Evolutionary conservation across 1,139 yeast species (phyloP).

Genomic region (Suhomyces ambrosiae): DNA sequence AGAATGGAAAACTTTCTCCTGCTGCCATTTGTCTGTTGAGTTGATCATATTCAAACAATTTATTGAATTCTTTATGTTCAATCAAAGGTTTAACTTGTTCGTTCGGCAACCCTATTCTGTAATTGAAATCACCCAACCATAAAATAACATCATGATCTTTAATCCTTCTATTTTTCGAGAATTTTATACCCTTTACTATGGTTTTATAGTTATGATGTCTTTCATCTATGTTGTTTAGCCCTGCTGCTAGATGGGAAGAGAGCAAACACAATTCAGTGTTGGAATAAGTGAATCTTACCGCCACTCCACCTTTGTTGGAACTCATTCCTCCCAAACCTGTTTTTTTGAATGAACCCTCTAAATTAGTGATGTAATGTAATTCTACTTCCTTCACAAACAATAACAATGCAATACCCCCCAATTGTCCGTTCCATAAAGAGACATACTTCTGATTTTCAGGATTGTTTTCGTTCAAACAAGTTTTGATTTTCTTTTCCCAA

Average conservation of each 20-base stretch:
- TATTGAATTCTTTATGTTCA: conserved; percentile 50
- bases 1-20: conserved; percentile 67
- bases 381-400: conserved; percentile 28
- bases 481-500: conserved; percentile 77
- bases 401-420: conserved; percentile 88
- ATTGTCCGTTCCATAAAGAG: conserved; percentile 80
- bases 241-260: conserved; percentile 88
- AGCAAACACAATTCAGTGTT: conserved; percentile 37
- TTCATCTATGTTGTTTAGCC: conserved; percentile 73
- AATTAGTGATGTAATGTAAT: conserved; percentile 56
- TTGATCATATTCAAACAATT: conserved; percentile 74
- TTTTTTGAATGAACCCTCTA: conserved; percentile 79
- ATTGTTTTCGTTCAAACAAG: conserved; percentile 50
- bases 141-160: conserved; percentile 83
- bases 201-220: conserved; percentile 74
- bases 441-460: conserved; percentile 54
- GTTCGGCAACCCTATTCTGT: conserved; percentile 70
- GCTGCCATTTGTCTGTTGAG: conserved; percentile 68
- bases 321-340: conserved; percentile 78
- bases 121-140: conserved; percentile 94
- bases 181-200: conserved; percentile 59
- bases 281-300: conserved; percentile 77
- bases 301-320: conserved; percentile 94
- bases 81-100: conserved; percentile 61
- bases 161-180: conserved; percentile 51